Evolutionary conservation across 2,329 filamentous ascomycete species (phyloP), one percentile per base, ranked within the genome.

Genomic region (Dichotomopilus funicola): DNA sequence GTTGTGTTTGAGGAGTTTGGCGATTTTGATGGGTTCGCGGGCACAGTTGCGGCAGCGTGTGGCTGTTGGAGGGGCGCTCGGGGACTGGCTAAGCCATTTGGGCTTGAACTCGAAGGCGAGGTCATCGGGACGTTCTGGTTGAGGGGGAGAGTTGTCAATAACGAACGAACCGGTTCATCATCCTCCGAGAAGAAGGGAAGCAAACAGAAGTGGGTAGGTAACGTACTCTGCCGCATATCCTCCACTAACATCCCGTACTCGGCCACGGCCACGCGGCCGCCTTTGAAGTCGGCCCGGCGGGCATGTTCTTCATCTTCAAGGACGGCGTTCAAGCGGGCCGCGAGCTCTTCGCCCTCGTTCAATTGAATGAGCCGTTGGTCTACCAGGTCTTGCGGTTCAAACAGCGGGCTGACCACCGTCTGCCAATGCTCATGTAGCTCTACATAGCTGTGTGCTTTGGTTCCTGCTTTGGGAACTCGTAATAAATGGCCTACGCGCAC

Each of bases 41-140:
- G 89, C 89, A 67, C 89, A 94, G 41, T 86, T 90, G 36, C 89
- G 82, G 71, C 89, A 94, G 50, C 87, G 77, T 50, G 75, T 78
- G 42, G 87, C 80, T 34, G 72, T 70, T 0, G 66, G 33, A 1
- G 88, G 89, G 0, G 88, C 88, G 40, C 81, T 83, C 4, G 85
- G 87, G 2, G 88, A 91, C 67, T 91, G 88, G 7, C 78, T 73
- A 33, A 94, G 79, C 89, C 89, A 94, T 71, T 94, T 94, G 11
- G 89, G 88, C 68, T 94, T 94, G 71, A 92, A 87, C 67, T 92
- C 87, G 54, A 88, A 73, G 36, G 87, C 67, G 5, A 70, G 63
- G 49, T 74, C 68, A 42, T 58, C 45, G 48, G 68, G 48, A 19
- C 61, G 57, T 33, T 34, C 58, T 63, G 4, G 6, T 27, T 36